phyloP scores from a whole-genome alignment of 768 basidiomycete species.

The Kondoa malvinella region DNA sequence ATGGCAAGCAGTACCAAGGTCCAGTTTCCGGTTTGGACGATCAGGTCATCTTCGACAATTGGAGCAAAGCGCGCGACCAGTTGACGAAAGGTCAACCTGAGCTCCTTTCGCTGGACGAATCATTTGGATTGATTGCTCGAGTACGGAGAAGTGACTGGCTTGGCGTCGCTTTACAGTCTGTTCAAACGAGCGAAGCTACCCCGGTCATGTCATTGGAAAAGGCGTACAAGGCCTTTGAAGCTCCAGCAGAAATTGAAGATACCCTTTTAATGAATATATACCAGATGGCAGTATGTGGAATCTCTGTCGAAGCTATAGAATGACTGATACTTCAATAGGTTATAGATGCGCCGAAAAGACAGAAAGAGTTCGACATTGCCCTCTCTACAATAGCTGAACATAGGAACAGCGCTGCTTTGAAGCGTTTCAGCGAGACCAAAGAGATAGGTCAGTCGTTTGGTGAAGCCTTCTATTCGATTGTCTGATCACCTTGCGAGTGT shows the following conservation, averaged over 20 bases:
- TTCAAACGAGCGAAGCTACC: not conserved
- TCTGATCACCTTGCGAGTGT: not conserved
- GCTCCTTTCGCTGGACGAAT: conserved; percentile 4
- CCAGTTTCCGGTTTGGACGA: not conserved
- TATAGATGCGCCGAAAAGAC: conserved; percentile 8
- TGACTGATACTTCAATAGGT: conserved; percentile 11
- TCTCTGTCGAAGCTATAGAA: not conserved
- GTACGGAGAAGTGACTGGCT: conserved; percentile 10
- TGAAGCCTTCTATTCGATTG: not conserved
- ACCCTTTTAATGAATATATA: conserved; percentile 37
- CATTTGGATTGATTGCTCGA: conserved; percentile 31
- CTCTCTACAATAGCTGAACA: conserved; percentile 45
- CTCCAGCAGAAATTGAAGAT: conserved; percentile 56
- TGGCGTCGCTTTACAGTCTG: conserved; percentile 1
- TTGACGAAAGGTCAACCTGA: conserved; percentile 1
- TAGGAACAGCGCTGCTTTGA: conserved; percentile 53
- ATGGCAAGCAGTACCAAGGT: not conserved
- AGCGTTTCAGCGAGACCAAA: conserved; percentile 48
- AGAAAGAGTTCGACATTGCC: conserved; percentile 42
- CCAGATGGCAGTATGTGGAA: not conserved
- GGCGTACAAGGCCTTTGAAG: conserved; percentile 34
- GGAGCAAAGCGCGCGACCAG: not conserved
- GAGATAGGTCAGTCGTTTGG: conserved; percentile 48
- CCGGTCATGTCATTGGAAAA: conserved; percentile 8
- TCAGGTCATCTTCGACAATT: conserved; percentile 4